Base-by-base conservation (phyloP, 768 basidiomycete genomes). In the Psilocybe subaeruginosa region DNA sequence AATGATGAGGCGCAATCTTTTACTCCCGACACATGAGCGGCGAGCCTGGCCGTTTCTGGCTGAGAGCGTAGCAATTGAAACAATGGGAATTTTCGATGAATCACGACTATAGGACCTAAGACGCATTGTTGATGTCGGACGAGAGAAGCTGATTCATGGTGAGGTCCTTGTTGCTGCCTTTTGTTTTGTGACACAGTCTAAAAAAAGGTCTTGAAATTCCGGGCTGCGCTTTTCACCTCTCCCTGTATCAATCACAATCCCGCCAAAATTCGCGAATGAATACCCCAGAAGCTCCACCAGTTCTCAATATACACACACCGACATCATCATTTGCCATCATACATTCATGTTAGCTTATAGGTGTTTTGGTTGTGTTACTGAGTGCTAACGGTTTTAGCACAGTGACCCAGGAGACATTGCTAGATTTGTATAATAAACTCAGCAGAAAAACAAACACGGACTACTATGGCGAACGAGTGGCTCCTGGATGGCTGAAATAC, bases 401-500 rank as follows among this genome's bases (percentile, higher is more conserved):
- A 93, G 92, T 91, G 55, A 83, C 85, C 11, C 84, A 90, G 67
- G 90, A 92, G 52, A 81, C 86, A 3, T 70, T 93, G 37, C 74
- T 80, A 23, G 79, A 80, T 29, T 80, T 95, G 7, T 89, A 80
- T 68, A 85, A 90, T 70, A 91, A 89, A 63, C 81, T 95, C 55
- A 91, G 82, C 67, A 78, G 85, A 62, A 95, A 93, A 73, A 68
- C 78, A 0, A 79, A 82, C 46, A 79, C 80, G 0, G 85, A 85
- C 19, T 88, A 87, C 68, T 76, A 80, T 56, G 84, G 84, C 16
- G 76, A 84, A 61, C 83, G 84, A 17, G 85, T 95, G 17, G 87
- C 85, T 31, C 80, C 90, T 14, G 90, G 91, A 37, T 94, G 93
- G 86, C 77, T 97, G 51, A 93, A 95, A 68, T 98, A 98, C 70